A percentile compares a stretch with the other conserved stretches of the same genome.
These are phyloP conservation scores for Trifolium repens DNA, from an alignment of 306 rosid species.

Conservation along the genomic window DNA sequence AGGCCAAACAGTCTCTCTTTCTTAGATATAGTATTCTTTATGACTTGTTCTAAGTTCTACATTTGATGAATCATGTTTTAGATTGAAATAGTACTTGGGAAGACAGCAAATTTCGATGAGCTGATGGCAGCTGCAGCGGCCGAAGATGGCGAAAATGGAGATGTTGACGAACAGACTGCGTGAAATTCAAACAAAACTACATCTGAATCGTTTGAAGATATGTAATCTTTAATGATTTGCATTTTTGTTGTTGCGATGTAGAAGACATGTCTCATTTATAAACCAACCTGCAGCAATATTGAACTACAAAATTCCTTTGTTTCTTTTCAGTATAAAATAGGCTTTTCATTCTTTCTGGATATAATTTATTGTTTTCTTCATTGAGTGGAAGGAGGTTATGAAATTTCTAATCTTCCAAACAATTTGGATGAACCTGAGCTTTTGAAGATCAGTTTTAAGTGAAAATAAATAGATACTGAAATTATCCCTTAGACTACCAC, in stretches of 20 bases:
- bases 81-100: conserved; percentile 80
- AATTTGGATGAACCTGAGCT: neutral
- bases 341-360: conserved; percentile 30
- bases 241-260: conserved; percentile 38
- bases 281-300: conserved; percentile 32
- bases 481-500: too few relatives aligned
- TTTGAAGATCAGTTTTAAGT: neutral
- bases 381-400: conserved; percentile 2
- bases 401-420: neutral
- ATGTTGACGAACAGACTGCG: conserved; percentile 57
- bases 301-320: conserved; percentile 22
- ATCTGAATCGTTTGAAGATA: conserved; percentile 33
- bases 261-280: conserved; percentile 37
- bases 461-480: too few relatives aligned
- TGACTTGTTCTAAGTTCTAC: conserved; percentile 19
- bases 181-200: conserved; percentile 31
- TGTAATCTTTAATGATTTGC: conserved; percentile 42
- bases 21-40: conserved; percentile 4
- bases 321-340: conserved; percentile 33
- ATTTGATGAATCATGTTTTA: conserved; percentile 42
- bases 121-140: conserved; percentile 73
- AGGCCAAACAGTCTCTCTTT: neutral
- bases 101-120: conserved; percentile 77
- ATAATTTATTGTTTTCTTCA: neutral
- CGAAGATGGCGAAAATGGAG: conserved; percentile 65